Conservation (phyloP, 345 rosid species). For the Hypericum perforatum region DNA sequence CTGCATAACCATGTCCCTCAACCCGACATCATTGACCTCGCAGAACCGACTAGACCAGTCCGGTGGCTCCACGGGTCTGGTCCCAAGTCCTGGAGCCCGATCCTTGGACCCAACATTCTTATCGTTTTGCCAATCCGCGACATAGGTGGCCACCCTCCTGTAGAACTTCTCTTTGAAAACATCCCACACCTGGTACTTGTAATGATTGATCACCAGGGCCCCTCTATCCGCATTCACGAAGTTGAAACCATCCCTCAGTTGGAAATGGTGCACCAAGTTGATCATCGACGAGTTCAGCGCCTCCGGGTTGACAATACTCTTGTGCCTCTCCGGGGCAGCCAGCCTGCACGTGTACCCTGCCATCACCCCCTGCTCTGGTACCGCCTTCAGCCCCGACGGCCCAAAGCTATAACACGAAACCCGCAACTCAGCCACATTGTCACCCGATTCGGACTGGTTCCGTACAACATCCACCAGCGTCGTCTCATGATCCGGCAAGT, state of each 20-base stretch:
- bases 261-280: constrained; percentile 83
- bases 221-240: constrained; percentile 37
- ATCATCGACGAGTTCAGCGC: constrained; percentile 61
- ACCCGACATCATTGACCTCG: constrained; percentile 57
- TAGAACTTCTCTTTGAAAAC: constrained; percentile 82
- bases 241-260: constrained; percentile 34
- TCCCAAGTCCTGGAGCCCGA: constrained; percentile 83
- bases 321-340: constrained; percentile 60
- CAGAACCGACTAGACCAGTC: constrained; percentile 76
- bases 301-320: constrained; percentile 71
- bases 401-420: constrained; percentile 62
- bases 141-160: constrained; percentile 82
- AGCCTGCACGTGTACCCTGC: constrained; percentile 68
- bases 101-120: constrained; percentile 72
- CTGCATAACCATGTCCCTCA: constrained; percentile 45
- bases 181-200: constrained; percentile 86
- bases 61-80: constrained; percentile 56
- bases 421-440: constrained; percentile 42
- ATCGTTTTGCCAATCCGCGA: constrained; percentile 75
- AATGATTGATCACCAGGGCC: constrained; percentile 60
- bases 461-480: constrained; percentile 22
- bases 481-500: constrained; percentile 32
- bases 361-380: constrained; percentile 43
- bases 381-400: constrained; percentile 45
- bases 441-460: constrained; percentile 16